A percentile compares a stretch with the other conserved stretches of the same genome.
phyloP scores from a whole-genome alignment of 306 rosid species.

The Cicer judaicum region DNA sequence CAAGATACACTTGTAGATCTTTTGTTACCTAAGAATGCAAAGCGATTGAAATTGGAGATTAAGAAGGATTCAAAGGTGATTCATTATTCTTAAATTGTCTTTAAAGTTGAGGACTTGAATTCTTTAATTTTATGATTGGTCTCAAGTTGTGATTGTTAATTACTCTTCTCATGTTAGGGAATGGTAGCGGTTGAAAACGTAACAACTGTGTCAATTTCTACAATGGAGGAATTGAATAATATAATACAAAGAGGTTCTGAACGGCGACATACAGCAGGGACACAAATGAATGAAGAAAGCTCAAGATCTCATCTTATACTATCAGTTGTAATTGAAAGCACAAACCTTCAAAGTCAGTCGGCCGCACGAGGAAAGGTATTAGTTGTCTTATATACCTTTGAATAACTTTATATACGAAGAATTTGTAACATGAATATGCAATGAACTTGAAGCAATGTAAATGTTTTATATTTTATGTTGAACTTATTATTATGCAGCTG shows the following conservation, averaged over 20 bases:
- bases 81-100: conserved; percentile 11
- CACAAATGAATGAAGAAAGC: conserved; percentile 93
- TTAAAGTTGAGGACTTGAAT: background rate
- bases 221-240: conserved; percentile 67
- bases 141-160: conserved; percentile 19
- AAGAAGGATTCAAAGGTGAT: conserved; percentile 93
- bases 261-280: conserved; percentile 76
- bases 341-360: conserved; percentile 91
- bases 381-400: conserved; percentile 4
- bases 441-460: conserved; percentile 19
- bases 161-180: conserved; percentile 63
- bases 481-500: conserved; percentile 56
- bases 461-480: background rate
- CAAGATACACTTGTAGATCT: conserved; percentile 97
- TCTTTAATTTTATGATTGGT: conserved; percentile 6
- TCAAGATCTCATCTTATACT: conserved; percentile 93
- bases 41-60: conserved; percentile 77
- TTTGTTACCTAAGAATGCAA: conserved; percentile 72
- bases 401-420: background rate
- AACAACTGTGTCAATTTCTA: conserved; percentile 71
- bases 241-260: conserved; percentile 85
- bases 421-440: conserved; percentile 21
- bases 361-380: conserved; percentile 91
- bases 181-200: conserved; percentile 89
- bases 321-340: conserved; percentile 83